Percentiles rank a stretch among this genome's conserved stretches.
phyloP scores from a whole-genome alignment of 2,329 filamentous ascomycete species.

The Diaporthe vexans region DNA sequence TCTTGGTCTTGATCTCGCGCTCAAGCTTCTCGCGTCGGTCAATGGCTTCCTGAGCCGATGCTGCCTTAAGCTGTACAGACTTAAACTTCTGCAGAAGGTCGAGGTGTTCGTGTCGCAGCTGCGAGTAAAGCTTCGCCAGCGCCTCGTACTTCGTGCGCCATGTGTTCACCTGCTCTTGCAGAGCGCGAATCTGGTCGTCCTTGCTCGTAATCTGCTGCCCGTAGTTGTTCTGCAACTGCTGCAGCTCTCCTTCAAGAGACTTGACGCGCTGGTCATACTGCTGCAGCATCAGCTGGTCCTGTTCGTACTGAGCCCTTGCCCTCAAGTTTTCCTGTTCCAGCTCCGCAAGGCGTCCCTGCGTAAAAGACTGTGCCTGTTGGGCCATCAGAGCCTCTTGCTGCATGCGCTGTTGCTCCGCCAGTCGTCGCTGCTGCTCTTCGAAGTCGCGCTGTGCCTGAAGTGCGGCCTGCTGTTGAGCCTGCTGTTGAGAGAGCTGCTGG shows the following conservation, averaged over 20 bases:
- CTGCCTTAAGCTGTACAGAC: conserved; percentile 93
- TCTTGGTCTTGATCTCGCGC: conserved; percentile 99
- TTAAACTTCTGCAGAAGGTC: conserved; percentile 98
- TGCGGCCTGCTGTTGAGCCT: conserved; percentile 85
- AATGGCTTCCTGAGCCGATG: conserved; percentile 96
- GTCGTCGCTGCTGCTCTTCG: conserved; percentile 89
- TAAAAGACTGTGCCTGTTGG: conserved; percentile 93
- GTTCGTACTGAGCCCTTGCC: conserved; percentile 93
- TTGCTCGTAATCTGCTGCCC: conserved; percentile 89
- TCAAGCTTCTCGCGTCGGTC: conserved; percentile 95
- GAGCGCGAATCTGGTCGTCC: conserved; percentile 91
- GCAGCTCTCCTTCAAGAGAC: conserved; percentile 88
- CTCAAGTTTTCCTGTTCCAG: conserved; percentile 95
- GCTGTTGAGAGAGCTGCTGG: conserved; percentile 85
- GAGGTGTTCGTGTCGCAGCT: conserved; percentile 93
- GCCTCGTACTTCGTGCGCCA: conserved; percentile 98
- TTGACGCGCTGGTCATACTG: conserved; percentile 97
- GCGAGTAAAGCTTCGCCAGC: conserved; percentile 95
- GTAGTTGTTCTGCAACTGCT: conserved; percentile 84
- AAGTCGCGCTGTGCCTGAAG: conserved; percentile 94
- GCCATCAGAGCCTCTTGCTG: conserved; percentile 91
- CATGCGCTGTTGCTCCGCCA: conserved; percentile 89
- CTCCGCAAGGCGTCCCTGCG: conserved; percentile 94
- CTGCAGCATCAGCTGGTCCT: conserved; percentile 96
- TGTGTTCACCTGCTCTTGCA: conserved; percentile 98